Conservation (phyloP, 2,329 filamentous ascomycete species). For the Xylariaceae sp. region DNA sequence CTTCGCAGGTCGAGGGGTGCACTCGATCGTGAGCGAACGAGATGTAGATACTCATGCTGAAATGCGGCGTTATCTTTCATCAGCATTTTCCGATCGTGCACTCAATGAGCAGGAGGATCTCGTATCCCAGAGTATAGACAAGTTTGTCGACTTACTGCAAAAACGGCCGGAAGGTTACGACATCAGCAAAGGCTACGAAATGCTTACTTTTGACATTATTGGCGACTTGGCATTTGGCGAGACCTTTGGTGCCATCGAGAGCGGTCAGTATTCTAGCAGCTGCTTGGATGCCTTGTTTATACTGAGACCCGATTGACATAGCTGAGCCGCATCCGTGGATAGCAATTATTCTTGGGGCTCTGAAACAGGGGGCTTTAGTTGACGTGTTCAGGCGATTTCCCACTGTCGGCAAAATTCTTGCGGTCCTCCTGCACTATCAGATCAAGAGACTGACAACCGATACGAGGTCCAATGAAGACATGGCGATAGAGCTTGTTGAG, state of each 20-base stretch:
- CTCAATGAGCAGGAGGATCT: constrained; percentile 37
- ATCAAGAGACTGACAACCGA: constrained; percentile 25
- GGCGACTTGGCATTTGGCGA: constrained; percentile 33
- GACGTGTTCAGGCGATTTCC: constrained; percentile 35
- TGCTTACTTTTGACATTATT: constrained; percentile 33
- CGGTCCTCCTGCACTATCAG: constrained; percentile 15
- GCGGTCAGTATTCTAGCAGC: constrained; percentile 15
- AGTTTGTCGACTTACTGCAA: constrained; percentile 23
- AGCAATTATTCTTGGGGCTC: constrained; percentile 21
- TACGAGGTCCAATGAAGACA: constrained; percentile 25
- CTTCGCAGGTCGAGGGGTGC: constrained; percentile 27
- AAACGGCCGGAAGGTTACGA: constrained; percentile 24
- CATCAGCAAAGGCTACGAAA: constrained; percentile 17
- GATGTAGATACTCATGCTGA: constrained; percentile 27
- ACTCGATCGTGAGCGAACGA: constrained; percentile 35
- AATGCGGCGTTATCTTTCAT: constrained; percentile 32
- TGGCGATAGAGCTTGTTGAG: constrained; percentile 27
- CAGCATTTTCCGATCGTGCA: constrained; percentile 37
- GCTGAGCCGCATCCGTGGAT: constrained; percentile 34
- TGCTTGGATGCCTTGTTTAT: background rate
- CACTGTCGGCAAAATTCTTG: constrained; percentile 19
- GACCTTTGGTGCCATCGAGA: constrained; percentile 28
- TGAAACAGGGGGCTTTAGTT: constrained; percentile 28
- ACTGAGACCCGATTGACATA: constrained; percentile 1
- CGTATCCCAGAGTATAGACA: constrained; percentile 29